Conservation (phyloP, 352 stramenopile genomes). For the Phytophthora sansomeana region DNA sequence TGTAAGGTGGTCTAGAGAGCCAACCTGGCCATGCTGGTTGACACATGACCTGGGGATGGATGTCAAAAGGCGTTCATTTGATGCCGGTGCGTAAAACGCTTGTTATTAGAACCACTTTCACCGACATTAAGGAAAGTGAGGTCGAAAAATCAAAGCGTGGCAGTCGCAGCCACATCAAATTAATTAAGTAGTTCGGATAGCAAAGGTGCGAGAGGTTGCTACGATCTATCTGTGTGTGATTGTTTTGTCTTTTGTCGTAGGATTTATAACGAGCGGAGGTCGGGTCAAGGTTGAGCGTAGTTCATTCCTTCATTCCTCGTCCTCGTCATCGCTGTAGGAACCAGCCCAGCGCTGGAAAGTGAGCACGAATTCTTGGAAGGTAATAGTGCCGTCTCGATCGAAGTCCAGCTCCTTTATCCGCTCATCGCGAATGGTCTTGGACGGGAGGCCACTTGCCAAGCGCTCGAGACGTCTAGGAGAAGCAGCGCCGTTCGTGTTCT, state of each 20-base stretch:
- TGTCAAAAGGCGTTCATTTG: conserved; percentile 18
- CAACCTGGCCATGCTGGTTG: background rate
- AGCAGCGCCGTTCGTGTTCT: conserved; percentile 44
- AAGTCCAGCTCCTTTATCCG: conserved; percentile 91
- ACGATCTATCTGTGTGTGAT: conserved; percentile 11
- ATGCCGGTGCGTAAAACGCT: conserved; percentile 25
- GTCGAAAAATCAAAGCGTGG: conserved; percentile 31
- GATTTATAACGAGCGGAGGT: background rate
- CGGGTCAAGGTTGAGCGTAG: background rate
- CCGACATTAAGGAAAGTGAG: conserved; percentile 3
- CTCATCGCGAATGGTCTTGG: conserved; percentile 68
- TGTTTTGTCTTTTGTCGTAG: conserved; percentile 10
- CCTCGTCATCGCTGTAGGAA: conserved; percentile 47
- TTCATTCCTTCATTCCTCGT: conserved; percentile 12
- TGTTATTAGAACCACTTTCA: conserved; percentile 21
- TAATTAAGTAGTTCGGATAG: conserved; percentile 26
- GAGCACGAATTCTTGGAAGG: conserved; percentile 90
- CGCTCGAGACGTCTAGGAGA: conserved; percentile 52
- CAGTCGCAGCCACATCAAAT: conserved; percentile 28
- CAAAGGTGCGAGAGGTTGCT: background rate
- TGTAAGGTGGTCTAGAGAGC: conserved; percentile 26
- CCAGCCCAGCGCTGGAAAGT: conserved; percentile 91
- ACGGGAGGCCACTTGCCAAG: conserved; percentile 64
- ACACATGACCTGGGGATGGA: conserved; percentile 13
- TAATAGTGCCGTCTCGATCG: conserved; percentile 89